Conservation (phyloP, 345 rosid genomes). For the Eutrema japonicum region DNA sequence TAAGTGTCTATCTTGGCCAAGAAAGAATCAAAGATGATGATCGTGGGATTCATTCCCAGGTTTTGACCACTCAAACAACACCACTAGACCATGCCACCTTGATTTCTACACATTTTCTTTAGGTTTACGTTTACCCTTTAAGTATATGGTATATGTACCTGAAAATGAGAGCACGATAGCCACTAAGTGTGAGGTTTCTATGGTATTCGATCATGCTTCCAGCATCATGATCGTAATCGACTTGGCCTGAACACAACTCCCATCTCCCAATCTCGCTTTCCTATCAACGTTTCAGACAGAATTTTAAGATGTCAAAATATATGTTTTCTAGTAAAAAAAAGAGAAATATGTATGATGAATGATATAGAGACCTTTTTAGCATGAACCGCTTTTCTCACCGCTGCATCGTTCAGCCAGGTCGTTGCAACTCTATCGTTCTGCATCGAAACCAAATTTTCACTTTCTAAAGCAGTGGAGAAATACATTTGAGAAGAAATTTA, state of each 20-base stretch:
- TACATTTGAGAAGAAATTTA: background rate
- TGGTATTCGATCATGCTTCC: constrained; percentile 90
- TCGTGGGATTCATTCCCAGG: too few relatives aligned
- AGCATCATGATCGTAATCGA: constrained; percentile 49
- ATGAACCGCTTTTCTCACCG: constrained; percentile 74
- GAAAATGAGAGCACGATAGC: constrained; percentile 78
- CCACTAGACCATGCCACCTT: background rate
- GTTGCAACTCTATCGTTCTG: constrained; percentile 84
- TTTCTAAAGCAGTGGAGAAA: background rate
- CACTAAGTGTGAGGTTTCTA: constrained; percentile 74
- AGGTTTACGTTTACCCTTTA: background rate
- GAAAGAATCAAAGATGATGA: background rate
- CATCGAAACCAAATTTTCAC: constrained; percentile 22
- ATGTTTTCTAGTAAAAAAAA: background rate
- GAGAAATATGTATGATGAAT: constrained; percentile 7
- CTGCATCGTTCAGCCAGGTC: constrained; percentile 68
- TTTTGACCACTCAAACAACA: background rate
- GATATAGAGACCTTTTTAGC: constrained; percentile 56
- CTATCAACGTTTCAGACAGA: constrained; percentile 40
- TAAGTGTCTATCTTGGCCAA: background rate
- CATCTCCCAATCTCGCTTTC: constrained; percentile 54
- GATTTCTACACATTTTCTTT: constrained; percentile 2
- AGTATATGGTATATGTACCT: constrained; percentile 50
- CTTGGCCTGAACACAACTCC: constrained; percentile 54
- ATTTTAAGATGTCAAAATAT: constrained; percentile 6